phyloP scores from a whole-genome alignment of 129 eudicot species.

The Saposhnikovia divaricata region DNA sequence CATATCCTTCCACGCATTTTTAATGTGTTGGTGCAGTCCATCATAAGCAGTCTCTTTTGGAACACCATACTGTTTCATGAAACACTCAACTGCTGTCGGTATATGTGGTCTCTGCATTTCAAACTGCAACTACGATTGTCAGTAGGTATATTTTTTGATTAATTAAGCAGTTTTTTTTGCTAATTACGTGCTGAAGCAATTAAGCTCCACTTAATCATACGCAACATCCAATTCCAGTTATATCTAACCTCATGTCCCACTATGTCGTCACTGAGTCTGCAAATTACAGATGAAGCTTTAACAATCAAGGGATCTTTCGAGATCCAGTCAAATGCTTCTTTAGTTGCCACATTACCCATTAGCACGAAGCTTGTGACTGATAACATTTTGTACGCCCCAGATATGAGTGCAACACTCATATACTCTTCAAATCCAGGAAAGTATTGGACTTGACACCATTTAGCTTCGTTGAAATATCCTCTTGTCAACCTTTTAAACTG shows the following conservation, averaged over 20 bases:
- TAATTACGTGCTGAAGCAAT: not conserved
- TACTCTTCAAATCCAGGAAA: not conserved
- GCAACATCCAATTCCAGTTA: not conserved
- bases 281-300: not conserved
- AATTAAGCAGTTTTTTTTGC: too few species aligned
- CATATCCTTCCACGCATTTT: not conserved
- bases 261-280: conserved; percentile 5
- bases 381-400: not conserved
- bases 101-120: not conserved
- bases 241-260: conserved; percentile 7
- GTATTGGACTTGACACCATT: not conserved
- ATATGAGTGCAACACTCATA: not conserved
- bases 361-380: not conserved
- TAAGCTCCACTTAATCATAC: too few species aligned
- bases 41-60: not conserved
- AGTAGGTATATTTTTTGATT: not conserved
- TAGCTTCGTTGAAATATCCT: not conserved
- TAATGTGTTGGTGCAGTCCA: not conserved
- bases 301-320: not conserved
- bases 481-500: not conserved
- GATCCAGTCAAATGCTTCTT: not conserved
- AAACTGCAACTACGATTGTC: not conserved
- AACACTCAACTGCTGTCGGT: not conserved
- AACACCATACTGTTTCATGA: not conserved
- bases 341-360: conserved; percentile 3